These are phyloP conservation scores for Ophiorrhiza pumila DNA, from an alignment of 257 asterid species.

Conservation along the genomic window DNA sequence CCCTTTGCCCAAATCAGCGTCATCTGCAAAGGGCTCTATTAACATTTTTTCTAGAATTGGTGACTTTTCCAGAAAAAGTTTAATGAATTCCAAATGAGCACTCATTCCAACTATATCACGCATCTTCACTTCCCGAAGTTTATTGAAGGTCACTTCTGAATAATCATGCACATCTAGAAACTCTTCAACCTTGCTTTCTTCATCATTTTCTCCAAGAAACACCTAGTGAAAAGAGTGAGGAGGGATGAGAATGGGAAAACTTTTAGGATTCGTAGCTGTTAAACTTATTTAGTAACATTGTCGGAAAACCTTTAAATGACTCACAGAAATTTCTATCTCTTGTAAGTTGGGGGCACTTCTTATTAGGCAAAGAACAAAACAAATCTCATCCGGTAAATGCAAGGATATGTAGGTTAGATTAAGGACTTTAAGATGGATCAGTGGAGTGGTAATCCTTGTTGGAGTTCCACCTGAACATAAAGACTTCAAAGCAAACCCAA, in stretches of 20 bases:
- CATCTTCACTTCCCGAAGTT: constrained; percentile 20
- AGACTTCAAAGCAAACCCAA: constrained; percentile 12
- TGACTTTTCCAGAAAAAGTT: constrained; percentile 16
- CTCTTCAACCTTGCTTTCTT: not conserved
- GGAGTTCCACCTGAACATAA: constrained; percentile 14
- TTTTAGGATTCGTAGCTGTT: not conserved
- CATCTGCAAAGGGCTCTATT: not conserved
- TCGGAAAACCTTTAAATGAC: not conserved
- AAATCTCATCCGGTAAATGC: constrained; percentile 3
- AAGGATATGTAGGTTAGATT: constrained; percentile 6
- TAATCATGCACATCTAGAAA: constrained; percentile 6
- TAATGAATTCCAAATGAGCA: constrained; percentile 13
- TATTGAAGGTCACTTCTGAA: constrained; percentile 7
- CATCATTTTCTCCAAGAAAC: not conserved
- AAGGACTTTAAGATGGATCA: constrained; percentile 11
- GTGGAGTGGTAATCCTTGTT: not conserved
- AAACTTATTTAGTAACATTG: not conserved
- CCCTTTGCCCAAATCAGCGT: not conserved
- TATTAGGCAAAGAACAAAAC: constrained; percentile 14
- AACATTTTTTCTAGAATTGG: constrained; percentile 17
- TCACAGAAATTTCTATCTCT: constrained; percentile 8
- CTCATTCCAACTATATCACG: not conserved
- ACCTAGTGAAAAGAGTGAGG: constrained; percentile 2
- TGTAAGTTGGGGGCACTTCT: constrained; percentile 25
- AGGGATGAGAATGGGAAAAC: not conserved